A percentile compares a stretch with the other conserved stretches of the same genome.
These are phyloP conservation scores for Trametes villosa DNA, from an alignment of 768 basidiomycete species.

Conservation along the genomic window DNA sequence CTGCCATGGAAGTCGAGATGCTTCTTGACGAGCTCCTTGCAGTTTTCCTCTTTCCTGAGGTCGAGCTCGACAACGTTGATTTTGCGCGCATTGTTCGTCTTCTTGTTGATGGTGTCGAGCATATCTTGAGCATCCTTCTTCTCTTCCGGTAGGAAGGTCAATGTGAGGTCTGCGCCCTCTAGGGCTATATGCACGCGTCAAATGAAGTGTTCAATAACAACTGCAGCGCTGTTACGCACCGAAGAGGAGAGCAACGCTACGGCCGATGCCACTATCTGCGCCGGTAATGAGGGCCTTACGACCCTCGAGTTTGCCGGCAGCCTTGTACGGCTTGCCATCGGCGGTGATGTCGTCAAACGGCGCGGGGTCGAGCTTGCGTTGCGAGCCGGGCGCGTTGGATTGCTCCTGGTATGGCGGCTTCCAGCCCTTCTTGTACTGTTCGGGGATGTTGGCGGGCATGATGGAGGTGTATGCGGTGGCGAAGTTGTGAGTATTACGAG, in stretches of 20 bases:
- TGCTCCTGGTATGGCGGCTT: constrained; percentile 38
- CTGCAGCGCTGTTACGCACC: constrained; percentile 25
- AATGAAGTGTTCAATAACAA: neutral
- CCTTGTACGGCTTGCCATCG: constrained; percentile 49
- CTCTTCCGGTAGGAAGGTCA: constrained; percentile 39
- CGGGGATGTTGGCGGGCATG: constrained; percentile 20
- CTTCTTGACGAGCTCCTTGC: constrained; percentile 42
- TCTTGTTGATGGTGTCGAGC: constrained; percentile 42
- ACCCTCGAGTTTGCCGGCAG: constrained; percentile 50
- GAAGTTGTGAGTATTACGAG: neutral
- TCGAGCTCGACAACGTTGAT: constrained; percentile 44
- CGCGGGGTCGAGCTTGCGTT: constrained; percentile 37
- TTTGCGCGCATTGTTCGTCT: constrained; percentile 42
- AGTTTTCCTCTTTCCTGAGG: constrained; percentile 42
- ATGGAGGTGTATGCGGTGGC: neutral
- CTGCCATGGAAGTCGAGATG: constrained; percentile 42
- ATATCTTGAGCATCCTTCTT: constrained; percentile 45
- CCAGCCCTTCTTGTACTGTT: constrained; percentile 39
- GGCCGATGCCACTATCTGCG: constrained; percentile 54
- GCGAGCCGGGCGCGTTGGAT: constrained; percentile 34
- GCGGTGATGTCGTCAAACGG: constrained; percentile 47
- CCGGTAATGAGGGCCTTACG: constrained; percentile 55
- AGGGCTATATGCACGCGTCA: constrained; percentile 28
- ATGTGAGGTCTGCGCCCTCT: constrained; percentile 42
- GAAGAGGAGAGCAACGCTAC: constrained; percentile 46